phyloP scores from a whole-genome alignment of 225 moss, liverwort and hornwort species.

The Sphagnum contortum region DNA sequence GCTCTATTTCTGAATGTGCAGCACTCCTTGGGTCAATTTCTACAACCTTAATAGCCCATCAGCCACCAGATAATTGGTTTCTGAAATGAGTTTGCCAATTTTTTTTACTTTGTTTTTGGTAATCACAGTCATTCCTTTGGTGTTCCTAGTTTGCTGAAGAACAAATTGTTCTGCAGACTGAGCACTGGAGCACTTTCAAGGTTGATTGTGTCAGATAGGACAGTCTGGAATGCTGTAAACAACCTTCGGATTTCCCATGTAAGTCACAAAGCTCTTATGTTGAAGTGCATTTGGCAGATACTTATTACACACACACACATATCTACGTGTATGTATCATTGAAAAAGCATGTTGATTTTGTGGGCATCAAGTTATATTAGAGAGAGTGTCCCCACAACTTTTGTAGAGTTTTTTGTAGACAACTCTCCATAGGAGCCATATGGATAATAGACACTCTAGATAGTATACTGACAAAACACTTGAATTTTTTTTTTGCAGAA shows the following conservation, averaged over 20 bases:
- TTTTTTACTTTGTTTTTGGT: neutral
- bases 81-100: neutral
- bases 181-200: constrained; percentile 82
- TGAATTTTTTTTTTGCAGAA: constrained; percentile 25
- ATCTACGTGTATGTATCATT: neutral
- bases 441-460: neutral
- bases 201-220: constrained; percentile 58
- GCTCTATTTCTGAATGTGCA: constrained; percentile 80
- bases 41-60: neutral
- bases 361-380: too few species aligned
- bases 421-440: too few species aligned
- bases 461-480: neutral
- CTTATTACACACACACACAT: neutral
- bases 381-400: too few species aligned
- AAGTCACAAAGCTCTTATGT: neutral
- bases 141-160: too few species aligned
- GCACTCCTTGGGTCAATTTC: constrained; percentile 49
- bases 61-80: too few species aligned
- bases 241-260: constrained; percentile 65
- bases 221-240: constrained; percentile 80
- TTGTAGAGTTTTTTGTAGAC: too few species aligned
- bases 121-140: neutral
- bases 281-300: neutral
- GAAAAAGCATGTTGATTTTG: too few species aligned
- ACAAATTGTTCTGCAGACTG: constrained; percentile 23